These are phyloP conservation scores for Mitragyna speciosa DNA, from an alignment of 257 asterid genomes.

Conservation along the genomic window DNA sequence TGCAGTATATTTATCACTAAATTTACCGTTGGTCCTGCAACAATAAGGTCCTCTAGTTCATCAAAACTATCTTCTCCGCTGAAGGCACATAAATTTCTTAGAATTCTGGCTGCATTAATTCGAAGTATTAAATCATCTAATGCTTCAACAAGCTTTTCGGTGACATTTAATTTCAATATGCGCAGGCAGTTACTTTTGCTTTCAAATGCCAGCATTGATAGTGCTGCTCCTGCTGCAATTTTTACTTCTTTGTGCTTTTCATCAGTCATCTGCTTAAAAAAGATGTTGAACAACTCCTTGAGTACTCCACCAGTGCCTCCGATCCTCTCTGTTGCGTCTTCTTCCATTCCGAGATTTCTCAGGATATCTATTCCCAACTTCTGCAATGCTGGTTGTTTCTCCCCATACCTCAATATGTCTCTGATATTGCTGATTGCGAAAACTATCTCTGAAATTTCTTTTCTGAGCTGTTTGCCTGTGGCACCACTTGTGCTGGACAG, in stretches of 20 bases:
- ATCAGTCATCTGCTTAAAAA: slow-evolving; percentile 44
- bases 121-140: slow-evolving; percentile 57
- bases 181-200: slow-evolving; percentile 52
- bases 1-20: background rate
- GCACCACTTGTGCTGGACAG: slow-evolving; percentile 66
- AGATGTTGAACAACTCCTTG: slow-evolving; percentile 58
- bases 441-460: slow-evolving; percentile 80
- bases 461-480: slow-evolving; percentile 70
- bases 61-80: slow-evolving; percentile 58
- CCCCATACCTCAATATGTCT: slow-evolving; percentile 66
- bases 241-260: slow-evolving; percentile 43
- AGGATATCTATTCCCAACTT: slow-evolving; percentile 71
- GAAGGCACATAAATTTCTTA: slow-evolving; percentile 68
- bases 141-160: slow-evolving; percentile 48
- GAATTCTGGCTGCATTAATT: slow-evolving; percentile 61
- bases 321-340: slow-evolving; percentile 82
- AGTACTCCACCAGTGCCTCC: slow-evolving; percentile 80
- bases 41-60: slow-evolving; percentile 40
- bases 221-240: slow-evolving; percentile 80
- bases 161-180: slow-evolving; percentile 48
- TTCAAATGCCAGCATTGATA: slow-evolving; percentile 72
- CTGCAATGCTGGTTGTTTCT: slow-evolving; percentile 60
- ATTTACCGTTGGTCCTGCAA: slow-evolving; percentile 76
- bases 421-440: slow-evolving; percentile 74
- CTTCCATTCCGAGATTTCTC: slow-evolving; percentile 65